Evolutionary conservation across 2,329 filamentous ascomycete genomes (phyloP), one percentile per base, ranked within the genome.

Genomic region (Elsinoe arachidis): DNA sequence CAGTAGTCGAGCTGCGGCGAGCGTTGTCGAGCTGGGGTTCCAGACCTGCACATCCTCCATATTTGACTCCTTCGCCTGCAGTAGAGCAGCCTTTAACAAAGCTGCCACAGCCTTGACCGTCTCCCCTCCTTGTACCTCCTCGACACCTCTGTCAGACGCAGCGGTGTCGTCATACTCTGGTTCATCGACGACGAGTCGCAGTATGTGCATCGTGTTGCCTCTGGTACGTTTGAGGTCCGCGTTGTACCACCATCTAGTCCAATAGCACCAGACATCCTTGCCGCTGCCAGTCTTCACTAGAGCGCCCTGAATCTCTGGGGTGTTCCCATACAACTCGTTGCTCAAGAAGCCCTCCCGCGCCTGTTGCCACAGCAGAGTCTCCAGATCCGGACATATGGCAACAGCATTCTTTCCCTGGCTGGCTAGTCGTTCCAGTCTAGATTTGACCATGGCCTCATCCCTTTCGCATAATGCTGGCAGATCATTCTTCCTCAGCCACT

Each of bases 271-370:
- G 17, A 88, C 76, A n/a, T 84, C 79, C 15, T 75, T 75, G 9
- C 78, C 78, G 5, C 71, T 63, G 33, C 73, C 68, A 2, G 67
- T 61, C 1, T 78, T 77, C 43, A 85, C 82, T 1, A 90, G 76
- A 2, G 87, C 89, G 12, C 91, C 91, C 66, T 87, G 86, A 56
- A 87, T 74, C 0, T 74, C 66, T 0, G 87, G 85, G 5, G 68
- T 68, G 15, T 74, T 73, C 2, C 78, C 75, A 62, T 86, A 80
- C 5, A 91, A 75, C 61, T 82, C 79, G 56, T 79, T 77, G 4
- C 80, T 81, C 66, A 92, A 85, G 69, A 87, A 93, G 52, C 90
- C 84, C 71, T 96, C 90, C 51, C 92, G 83, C 59, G 84, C 82
- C 69, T 89, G 82, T 70, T 92, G 86, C 89, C 89, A 95, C 60